Percentiles rank a stretch among this genome's conserved stretches.
Conservation (phyloP, 208 protist genomes). For the Leishmania major region DNA sequence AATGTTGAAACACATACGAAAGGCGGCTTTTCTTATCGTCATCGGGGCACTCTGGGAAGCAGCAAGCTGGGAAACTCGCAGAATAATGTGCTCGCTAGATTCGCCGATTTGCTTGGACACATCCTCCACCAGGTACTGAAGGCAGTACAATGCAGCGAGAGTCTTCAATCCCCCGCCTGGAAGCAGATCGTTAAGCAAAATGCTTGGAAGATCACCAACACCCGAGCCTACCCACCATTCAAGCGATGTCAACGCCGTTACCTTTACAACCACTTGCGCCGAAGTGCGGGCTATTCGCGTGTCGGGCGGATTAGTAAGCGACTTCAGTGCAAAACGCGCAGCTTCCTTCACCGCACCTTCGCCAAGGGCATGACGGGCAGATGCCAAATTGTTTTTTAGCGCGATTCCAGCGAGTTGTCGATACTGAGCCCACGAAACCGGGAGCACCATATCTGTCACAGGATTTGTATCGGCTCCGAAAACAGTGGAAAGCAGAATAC, state of each 20-base stretch:
- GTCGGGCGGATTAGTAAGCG: conserved; percentile 57
- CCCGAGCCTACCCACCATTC: conserved; percentile 72
- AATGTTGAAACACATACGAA: conserved; percentile 87
- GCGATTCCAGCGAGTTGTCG: conserved; percentile 81
- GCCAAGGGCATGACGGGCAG: conserved; percentile 68
- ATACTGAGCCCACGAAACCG: conserved; percentile 69
- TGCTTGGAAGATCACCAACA: conserved; percentile 61
- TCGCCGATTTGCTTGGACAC: conserved; percentile 75
- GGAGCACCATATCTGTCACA: conserved; percentile 44
- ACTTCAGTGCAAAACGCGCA: conserved; percentile 57
- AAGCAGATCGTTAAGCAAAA: conserved; percentile 75
- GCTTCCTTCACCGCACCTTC: conserved; percentile 73
- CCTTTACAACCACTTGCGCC: conserved; percentile 86
- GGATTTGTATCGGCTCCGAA: conserved; percentile 65
- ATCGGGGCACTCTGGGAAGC: conserved; percentile 29
- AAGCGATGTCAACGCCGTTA: conserved; percentile 80
- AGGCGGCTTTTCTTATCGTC: conserved; percentile 72
- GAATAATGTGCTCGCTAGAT: conserved; percentile 74
- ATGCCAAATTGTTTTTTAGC: conserved; percentile 84
- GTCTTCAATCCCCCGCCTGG: conserved; percentile 59
- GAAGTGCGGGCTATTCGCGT: conserved; percentile 64
- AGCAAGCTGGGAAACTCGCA: conserved; percentile 53
- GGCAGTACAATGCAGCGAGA: conserved; percentile 72
- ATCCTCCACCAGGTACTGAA: conserved; percentile 92
- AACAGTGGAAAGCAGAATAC: conserved; percentile 69